A percentile compares a stretch with the other conserved stretches of the same genome.
These are phyloP conservation scores for Cystobasidium sp. DNA, from an alignment of 1,284 basidiomycete genomes.

Conservation along the genomic window DNA sequence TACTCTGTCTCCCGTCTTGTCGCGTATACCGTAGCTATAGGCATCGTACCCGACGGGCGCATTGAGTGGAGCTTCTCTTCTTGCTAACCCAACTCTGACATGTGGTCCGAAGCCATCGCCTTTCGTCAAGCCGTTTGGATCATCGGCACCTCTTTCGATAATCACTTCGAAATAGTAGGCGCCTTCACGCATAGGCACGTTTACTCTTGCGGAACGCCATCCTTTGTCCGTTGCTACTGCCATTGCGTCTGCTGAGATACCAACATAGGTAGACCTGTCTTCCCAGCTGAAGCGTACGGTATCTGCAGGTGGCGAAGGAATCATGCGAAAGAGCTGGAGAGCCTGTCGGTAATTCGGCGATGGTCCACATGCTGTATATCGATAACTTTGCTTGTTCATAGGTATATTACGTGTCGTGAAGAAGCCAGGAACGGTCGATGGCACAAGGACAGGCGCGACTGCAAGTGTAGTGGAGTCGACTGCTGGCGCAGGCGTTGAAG, in stretches of 20 bases:
- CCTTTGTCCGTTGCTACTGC: conserved; percentile 82
- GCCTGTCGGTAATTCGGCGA: conserved; percentile 54
- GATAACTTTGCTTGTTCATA: conserved; percentile 69
- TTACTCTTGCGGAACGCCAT: conserved; percentile 85
- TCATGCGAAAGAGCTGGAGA: conserved; percentile 69
- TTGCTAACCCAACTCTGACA: conserved; percentile 86
- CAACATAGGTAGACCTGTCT: conserved; percentile 71
- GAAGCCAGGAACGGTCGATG: conserved; percentile 45
- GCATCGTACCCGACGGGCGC: conserved; percentile 91
- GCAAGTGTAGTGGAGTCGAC: conserved; percentile 26
- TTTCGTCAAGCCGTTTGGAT: conserved; percentile 58
- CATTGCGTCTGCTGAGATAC: conserved; percentile 78
- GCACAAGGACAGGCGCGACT: conserved; percentile 28
- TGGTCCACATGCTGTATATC: conserved; percentile 77
- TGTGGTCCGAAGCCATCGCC: conserved; percentile 66
- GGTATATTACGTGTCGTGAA: conserved; percentile 56
- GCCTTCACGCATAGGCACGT: conserved; percentile 85
- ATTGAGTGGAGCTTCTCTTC: conserved; percentile 88
- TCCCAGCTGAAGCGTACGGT: conserved; percentile 79
- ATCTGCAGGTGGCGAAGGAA: conserved; percentile 68
- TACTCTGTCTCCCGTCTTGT: conserved; percentile 89
- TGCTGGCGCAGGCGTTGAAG: conserved; percentile 27
- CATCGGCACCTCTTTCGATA: conserved; percentile 76
- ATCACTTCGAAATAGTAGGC: conserved; percentile 93
- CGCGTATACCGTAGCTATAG: conserved; percentile 88